These are phyloP conservation scores for Penicillium sp. DNA, from an alignment of 2,329 filamentous ascomycete species.

Conservation along the genomic window DNA sequence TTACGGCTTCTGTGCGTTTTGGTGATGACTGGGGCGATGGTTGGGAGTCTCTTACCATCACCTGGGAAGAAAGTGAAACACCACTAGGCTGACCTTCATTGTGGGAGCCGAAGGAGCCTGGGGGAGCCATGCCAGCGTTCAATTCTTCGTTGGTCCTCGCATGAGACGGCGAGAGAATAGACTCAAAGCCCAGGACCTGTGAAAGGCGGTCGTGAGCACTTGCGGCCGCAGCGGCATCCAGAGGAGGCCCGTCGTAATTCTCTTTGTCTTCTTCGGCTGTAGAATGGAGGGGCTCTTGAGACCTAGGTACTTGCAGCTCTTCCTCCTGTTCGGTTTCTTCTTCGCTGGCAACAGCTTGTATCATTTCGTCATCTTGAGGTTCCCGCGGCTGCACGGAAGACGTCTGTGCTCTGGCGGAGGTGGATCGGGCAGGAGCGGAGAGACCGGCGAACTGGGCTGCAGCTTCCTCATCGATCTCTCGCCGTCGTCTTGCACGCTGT, in stretches of 20 bases:
- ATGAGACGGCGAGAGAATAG: conserved; percentile 16
- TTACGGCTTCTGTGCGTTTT: conserved; percentile 2
- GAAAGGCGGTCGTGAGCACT: conserved; percentile 40
- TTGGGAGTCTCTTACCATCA: conserved; percentile 39
- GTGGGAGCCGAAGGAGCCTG: conserved; percentile 1
- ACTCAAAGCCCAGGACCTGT: conserved; percentile 33
- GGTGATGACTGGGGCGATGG: conserved; percentile 30
- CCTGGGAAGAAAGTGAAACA: conserved; percentile 29
- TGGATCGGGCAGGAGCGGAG: conserved; percentile 31
- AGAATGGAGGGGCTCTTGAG: conserved; percentile 27
- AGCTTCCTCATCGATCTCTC: conserved; percentile 34
- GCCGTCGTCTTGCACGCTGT: conserved; percentile 34
- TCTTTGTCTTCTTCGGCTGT: conserved; percentile 48
- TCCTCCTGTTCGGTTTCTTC: conserved; percentile 50
- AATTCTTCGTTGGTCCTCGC: conserved; percentile 4
- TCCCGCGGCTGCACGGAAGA: conserved; percentile 2
- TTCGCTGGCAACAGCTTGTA: conserved; percentile 35
- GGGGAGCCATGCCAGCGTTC: background rate
- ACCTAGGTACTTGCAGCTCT: conserved; percentile 30
- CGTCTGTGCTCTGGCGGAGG: conserved; percentile 1
- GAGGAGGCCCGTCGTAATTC: conserved; percentile 36
- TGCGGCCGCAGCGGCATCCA: conserved; percentile 30
- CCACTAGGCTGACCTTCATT: conserved; percentile 10
- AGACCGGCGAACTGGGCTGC: conserved; percentile 36
- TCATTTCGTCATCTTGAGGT: conserved; percentile 17